These are phyloP conservation scores for Lyophyllum atratum DNA, from an alignment of 768 basidiomycete species.

Conservation along the genomic window DNA sequence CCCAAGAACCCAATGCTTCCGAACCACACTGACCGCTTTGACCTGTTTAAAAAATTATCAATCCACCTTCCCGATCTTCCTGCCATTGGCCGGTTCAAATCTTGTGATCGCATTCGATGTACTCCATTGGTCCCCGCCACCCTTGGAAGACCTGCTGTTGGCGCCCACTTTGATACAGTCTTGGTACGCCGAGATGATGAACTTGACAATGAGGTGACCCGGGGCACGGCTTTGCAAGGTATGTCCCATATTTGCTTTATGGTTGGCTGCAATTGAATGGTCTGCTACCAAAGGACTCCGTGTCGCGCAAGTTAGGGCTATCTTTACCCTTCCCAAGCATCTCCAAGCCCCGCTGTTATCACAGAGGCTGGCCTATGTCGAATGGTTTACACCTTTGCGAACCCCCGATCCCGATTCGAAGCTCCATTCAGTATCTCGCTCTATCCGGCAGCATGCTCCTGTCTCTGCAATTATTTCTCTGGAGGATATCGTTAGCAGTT, in stretches of 20 bases:
- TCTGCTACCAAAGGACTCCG: neutral
- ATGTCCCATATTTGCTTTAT: too few species aligned
- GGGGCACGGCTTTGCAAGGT: too few species aligned
- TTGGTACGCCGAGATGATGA: too few species aligned
- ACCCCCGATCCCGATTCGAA: constrained; percentile 6
- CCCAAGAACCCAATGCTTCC: neutral
- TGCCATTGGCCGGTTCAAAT: too few species aligned
- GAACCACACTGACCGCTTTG: neutral
- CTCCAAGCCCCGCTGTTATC: neutral
- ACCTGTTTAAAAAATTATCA: too few species aligned
- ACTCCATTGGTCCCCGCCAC: too few species aligned
- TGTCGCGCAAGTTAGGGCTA: neutral
- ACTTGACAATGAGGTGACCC: too few species aligned
- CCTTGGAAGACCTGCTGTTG: too few species aligned
- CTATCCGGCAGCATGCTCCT: neutral
- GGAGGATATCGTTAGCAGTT: constrained; percentile 1
- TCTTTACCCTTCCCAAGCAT: neutral
- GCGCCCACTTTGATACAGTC: too few species aligned
- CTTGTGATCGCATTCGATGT: too few species aligned
- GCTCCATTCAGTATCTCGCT: constrained; percentile 9
- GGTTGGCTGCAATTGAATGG: neutral
- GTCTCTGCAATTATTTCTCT: neutral
- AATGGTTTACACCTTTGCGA: constrained; percentile 21
- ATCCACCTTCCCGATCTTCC: too few species aligned
- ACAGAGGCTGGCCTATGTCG: neutral